Base-by-base conservation (phyloP, 805 yeast genomes). In the Saccharomycopsis fibuligera region DNA sequence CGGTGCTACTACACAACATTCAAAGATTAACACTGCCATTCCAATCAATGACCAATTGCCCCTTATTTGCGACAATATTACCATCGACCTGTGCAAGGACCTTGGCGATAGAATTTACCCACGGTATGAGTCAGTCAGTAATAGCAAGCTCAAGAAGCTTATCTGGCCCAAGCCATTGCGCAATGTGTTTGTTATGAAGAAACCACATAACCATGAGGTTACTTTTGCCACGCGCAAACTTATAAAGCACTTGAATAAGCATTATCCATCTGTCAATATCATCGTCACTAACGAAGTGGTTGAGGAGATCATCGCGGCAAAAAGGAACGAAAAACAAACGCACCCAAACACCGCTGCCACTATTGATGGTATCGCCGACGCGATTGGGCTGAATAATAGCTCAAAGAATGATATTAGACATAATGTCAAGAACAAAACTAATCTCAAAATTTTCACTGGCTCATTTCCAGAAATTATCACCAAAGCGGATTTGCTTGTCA, bases 131-230 rank as follows among this genome's bases (percentile, higher is more conserved):
- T n/a, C 44, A 5, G 38, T 41, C 4, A 36, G 30, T n/a, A 75
- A 76, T 54, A 78, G 86, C 6, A 81, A 81, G 57, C 69, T 83
- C 41, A 79, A 77, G 55, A 72, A 76, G 24, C 60, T 89, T 39
- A 65, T 76, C 10, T 88, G 96, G 96, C 71, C 75, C n/a, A 62
- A 22, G 5, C 85, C 87, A 1, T 74, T 87, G 9, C 77, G 79
- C 51, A 91, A 90, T 61, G 77, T 91, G 8, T 74, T 83, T 47
- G 70, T 91, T 16, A 86, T 87, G 27, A 90, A 89, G 65, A 91
- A 91, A 61, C 96, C 96, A 1, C 79, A 86, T 81, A 78, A 86
- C 44, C 62, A 67, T 1, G 66, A 68, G 6, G 95, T 87, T 2
- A 69, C 81, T 12, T 66, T 68, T 5, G 88, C 93, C 3, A 77